Evolutionary conservation across 2,329 filamentous ascomycete genomes (phyloP).

Genomic region (Beauveria caledonica): DNA sequence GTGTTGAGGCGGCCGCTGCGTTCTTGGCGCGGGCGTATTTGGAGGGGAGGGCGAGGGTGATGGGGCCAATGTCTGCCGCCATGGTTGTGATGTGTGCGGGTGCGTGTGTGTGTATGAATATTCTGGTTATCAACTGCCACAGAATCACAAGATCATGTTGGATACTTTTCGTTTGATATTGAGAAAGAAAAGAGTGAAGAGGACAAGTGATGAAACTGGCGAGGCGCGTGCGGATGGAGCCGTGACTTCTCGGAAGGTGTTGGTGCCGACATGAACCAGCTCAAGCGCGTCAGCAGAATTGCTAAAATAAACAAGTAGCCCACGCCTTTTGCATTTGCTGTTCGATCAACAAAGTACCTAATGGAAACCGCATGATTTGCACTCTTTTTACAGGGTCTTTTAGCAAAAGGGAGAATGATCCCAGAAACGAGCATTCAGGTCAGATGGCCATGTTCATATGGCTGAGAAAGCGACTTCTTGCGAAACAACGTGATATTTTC

Average conservation of each 20-base stretch:
- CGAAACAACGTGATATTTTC: too few relatives aligned
- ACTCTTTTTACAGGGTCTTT: too few relatives aligned
- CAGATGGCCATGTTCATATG: too few relatives aligned
- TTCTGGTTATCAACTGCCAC: not conserved
- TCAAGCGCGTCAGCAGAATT: not conserved
- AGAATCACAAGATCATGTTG: too few relatives aligned
- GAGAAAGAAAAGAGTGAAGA: not conserved
- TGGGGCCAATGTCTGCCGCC: not conserved
- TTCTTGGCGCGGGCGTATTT: not conserved
- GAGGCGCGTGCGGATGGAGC: not conserved
- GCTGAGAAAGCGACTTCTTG: too few relatives aligned
- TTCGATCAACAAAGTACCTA: too few relatives aligned
- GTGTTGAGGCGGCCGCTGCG: not conserved
- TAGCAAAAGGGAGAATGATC: not conserved
- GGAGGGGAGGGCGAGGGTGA: constrained; percentile 5
- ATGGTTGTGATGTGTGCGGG: not conserved
- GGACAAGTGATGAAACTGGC: not conserved
- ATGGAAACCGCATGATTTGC: too few relatives aligned
- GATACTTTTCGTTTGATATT: too few relatives aligned
- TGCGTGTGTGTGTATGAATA: not conserved
- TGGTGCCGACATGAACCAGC: not conserved
- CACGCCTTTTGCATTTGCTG: not conserved
- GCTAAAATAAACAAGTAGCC: not conserved
- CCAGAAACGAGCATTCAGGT: too few relatives aligned
- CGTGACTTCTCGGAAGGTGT: not conserved